Evolutionary conservation across 208 protist genomes (phyloP).

Genomic region (Leishmania braziliensis): DNA sequence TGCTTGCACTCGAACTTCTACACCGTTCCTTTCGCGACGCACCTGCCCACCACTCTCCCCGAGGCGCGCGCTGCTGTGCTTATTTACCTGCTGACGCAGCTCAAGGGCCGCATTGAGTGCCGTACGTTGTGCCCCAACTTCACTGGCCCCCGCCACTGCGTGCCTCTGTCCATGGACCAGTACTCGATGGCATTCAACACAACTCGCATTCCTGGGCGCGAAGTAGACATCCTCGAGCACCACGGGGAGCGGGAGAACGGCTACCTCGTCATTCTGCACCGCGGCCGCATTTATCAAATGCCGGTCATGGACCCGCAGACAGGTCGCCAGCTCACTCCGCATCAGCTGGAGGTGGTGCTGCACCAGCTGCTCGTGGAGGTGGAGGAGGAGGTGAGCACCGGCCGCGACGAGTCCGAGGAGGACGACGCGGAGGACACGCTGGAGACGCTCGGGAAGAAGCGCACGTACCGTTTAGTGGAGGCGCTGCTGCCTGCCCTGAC

Average conservation of each 20-base stretch:
- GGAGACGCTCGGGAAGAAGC: conserved; percentile 46
- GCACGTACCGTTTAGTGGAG: conserved; percentile 50
- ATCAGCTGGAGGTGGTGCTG: conserved; percentile 56
- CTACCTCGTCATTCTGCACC: conserved; percentile 79
- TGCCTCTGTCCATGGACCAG: conserved; percentile 89
- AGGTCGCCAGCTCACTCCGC: conserved; percentile 52
- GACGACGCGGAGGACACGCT: conserved; percentile 54
- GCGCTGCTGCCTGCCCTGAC: conserved; percentile 71
- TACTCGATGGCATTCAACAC: conserved; percentile 84
- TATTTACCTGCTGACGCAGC: conserved; percentile 57
- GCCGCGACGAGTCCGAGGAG: conserved; percentile 54
- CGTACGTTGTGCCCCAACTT: conserved; percentile 66
- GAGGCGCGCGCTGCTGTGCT: conserved; percentile 69
- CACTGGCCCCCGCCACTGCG: conserved; percentile 40
- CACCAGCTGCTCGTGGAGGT: conserved; percentile 48
- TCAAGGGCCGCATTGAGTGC: conserved; percentile 68
- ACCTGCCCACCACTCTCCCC: conserved; percentile 49
- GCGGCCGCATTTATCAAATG: conserved; percentile 71
- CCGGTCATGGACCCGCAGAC: conserved; percentile 50
- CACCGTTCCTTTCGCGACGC: conserved; percentile 62
- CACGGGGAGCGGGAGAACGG: conserved; percentile 44
- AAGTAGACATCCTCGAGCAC: conserved; percentile 70
- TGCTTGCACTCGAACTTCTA: conserved; percentile 93
- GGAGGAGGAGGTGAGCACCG: conserved; percentile 51
- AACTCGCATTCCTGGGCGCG: conserved; percentile 82